These are phyloP conservation scores for Aquilaria yunnanensis DNA, from an alignment of 345 rosid species.

Conservation along the genomic window DNA sequence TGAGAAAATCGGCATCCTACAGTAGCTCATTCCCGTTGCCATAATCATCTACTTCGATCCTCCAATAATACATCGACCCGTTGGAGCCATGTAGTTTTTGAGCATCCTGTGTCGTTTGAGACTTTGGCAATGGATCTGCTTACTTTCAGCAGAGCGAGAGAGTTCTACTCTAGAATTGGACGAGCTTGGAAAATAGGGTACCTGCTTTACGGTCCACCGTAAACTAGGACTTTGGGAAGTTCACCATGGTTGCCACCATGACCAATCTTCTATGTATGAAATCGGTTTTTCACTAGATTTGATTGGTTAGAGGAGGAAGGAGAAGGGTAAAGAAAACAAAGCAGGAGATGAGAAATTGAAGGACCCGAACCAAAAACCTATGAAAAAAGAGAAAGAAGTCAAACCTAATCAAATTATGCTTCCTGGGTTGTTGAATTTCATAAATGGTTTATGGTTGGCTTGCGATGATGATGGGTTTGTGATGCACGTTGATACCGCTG, in stretches of 20 bases:
- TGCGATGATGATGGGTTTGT: conserved; percentile 32
- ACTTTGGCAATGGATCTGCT: conserved; percentile 35
- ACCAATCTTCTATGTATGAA: conserved; percentile 33
- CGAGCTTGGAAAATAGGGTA: conserved; percentile 44
- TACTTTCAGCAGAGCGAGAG: conserved; percentile 28
- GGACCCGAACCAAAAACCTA: background rate
- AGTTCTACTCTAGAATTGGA: conserved; percentile 34
- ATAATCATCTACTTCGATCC: too few species aligned
- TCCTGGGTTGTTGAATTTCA: conserved; percentile 37
- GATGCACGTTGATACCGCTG: too few species aligned
- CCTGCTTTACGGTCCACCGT: conserved; percentile 36
- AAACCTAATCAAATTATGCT: conserved; percentile 25
- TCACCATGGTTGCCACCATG: conserved; percentile 40
- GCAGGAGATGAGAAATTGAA: background rate
- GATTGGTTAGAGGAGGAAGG: conserved; percentile 23
- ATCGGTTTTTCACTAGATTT: conserved; percentile 38
- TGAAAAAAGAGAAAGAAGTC: conserved; percentile 4
- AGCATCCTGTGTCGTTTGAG: conserved; percentile 31
- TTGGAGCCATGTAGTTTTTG: conserved; percentile 33
- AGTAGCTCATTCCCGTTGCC: too few species aligned
- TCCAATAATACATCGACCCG: background rate
- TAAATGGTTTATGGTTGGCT: conserved; percentile 47
- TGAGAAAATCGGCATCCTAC: too few species aligned
- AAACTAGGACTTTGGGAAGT: conserved; percentile 27
- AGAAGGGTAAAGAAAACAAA: background rate